Conservation (phyloP, 2,329 filamentous ascomycete species). For the Exophiala calicioides region DNA sequence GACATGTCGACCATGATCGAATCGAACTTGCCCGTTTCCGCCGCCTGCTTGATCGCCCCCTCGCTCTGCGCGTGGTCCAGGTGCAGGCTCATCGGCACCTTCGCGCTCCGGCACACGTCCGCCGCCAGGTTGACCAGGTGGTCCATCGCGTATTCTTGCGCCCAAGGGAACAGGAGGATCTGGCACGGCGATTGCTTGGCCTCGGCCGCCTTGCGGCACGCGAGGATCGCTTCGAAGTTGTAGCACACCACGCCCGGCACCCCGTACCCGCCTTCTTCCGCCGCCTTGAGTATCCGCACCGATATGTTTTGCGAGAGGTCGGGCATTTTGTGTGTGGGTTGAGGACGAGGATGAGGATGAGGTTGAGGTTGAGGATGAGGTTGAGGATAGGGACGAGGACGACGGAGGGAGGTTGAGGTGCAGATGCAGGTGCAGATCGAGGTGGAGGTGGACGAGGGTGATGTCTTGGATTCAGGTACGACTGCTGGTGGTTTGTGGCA, state of each 20-base stretch:
- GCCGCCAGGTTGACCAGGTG: slow-evolving; percentile 59
- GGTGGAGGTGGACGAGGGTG: too few relatives aligned
- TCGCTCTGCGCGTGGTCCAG: slow-evolving; percentile 68
- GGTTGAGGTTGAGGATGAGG: not conserved
- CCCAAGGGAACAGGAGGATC: slow-evolving; percentile 75
- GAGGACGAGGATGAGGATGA: not conserved
- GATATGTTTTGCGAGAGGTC: slow-evolving; percentile 33
- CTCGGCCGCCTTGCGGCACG: slow-evolving; percentile 68
- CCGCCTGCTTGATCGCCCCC: slow-evolving; percentile 62
- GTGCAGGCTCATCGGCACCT: slow-evolving; percentile 63
- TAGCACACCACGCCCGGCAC: slow-evolving; percentile 44
- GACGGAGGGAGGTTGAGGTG: too few relatives aligned
- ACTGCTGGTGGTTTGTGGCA: too few relatives aligned
- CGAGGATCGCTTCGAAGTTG: slow-evolving; percentile 71
- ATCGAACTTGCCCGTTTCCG: slow-evolving; percentile 61
- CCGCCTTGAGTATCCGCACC: slow-evolving; percentile 34
- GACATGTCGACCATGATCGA: slow-evolving; percentile 78
- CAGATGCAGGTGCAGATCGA: too few relatives aligned
- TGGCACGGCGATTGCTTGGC: slow-evolving; percentile 67
- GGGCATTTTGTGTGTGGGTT: slow-evolving; percentile 14
- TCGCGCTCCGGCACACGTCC: slow-evolving; percentile 57
- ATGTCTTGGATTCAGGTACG: too few relatives aligned
- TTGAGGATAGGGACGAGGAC: not conserved
- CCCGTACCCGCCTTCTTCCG: slow-evolving; percentile 31
- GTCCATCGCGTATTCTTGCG: slow-evolving; percentile 64